Evolutionary conservation across 768 basidiomycete species (phyloP), one percentile per base, ranked within the genome.

Genomic region (Tricholoma matsutake): DNA sequence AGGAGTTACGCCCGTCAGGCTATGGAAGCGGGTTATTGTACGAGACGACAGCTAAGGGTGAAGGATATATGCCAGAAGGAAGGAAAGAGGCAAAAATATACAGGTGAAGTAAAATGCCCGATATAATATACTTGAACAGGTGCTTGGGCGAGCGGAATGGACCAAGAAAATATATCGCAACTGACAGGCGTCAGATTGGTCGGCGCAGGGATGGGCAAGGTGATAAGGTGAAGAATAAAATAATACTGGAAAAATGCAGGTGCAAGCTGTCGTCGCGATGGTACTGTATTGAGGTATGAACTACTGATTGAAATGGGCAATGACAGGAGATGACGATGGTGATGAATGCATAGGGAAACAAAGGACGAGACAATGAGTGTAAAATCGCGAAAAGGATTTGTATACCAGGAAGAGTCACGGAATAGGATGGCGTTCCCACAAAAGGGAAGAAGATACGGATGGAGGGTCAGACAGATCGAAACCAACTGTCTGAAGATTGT

Each of bases 161-260:
- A 67, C 69, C 69, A 71, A 77, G 78, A 75, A 78, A 69, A 69
- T 67, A 65, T 62, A 69, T 64, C 66, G 68, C 62, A 57, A 65
- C 68, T 71, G 71, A 64, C 52, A 67, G 67, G 64, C 63, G 69
- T 67, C 74, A 75, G 68, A 67, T 59, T 68, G 69, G 70, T 72
- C 72, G 73, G 77, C 70, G 75, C 73, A 74, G 68, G 64, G 70
- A 67, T 63, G 65, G 68, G 71, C 65, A 70, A 66, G 67, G 62
- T 76, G 81, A 86, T 90, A 88, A 89, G 81, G 78, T 87, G 87
- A 88, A 84, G 82, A 90, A 91, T 91, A 91, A 91, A 80, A 84
- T 86, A 87, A 53, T 84, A 85, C 79, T 84, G 68, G 69, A 71
- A 72, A 72, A 78, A 76, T 71, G 73, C 75, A 75, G 74, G 70